These are phyloP conservation scores for Lagenaria siceraria DNA, from an alignment of 306 rosid genomes.

Conservation along the genomic window DNA sequence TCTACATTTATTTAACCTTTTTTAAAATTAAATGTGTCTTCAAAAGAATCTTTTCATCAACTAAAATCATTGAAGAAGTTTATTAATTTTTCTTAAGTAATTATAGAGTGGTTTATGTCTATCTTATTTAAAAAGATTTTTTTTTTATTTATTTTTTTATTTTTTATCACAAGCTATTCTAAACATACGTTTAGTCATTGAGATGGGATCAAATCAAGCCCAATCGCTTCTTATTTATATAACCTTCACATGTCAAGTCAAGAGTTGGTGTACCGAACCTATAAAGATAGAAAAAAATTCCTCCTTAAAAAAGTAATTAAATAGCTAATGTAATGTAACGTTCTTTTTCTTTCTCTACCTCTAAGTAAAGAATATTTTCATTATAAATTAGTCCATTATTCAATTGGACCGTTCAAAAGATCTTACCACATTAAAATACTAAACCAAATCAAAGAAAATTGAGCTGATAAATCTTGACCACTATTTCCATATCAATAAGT, in stretches of 20 bases:
- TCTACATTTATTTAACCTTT: no score
- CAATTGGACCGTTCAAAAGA: no score
- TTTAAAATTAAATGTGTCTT: no score
- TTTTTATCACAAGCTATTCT: no score
- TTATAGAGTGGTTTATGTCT: no score
- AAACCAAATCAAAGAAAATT: background rate
- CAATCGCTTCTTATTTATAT: background rate
- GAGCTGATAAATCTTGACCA: background rate
- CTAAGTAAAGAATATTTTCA: background rate
- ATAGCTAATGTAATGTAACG: background rate
- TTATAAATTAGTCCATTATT: background rate
- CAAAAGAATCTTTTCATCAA: no score
- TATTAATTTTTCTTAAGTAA: no score
- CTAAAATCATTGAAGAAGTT: no score
- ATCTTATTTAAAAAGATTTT: no score
- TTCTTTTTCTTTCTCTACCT: background rate
- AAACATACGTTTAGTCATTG: background rate
- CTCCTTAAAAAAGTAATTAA: background rate
- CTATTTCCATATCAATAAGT: no score
- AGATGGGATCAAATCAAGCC: background rate
- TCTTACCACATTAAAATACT: no score
- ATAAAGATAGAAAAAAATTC: background rate
- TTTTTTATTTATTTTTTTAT: no score
- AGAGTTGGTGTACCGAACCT: constrained; percentile 1
- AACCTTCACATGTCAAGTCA: background rate